A percentile compares a stretch with the other conserved stretches of the same genome.
Evolutionary conservation across 805 yeast genomes (phyloP).

Genomic region (Komagataella populi): DNA sequence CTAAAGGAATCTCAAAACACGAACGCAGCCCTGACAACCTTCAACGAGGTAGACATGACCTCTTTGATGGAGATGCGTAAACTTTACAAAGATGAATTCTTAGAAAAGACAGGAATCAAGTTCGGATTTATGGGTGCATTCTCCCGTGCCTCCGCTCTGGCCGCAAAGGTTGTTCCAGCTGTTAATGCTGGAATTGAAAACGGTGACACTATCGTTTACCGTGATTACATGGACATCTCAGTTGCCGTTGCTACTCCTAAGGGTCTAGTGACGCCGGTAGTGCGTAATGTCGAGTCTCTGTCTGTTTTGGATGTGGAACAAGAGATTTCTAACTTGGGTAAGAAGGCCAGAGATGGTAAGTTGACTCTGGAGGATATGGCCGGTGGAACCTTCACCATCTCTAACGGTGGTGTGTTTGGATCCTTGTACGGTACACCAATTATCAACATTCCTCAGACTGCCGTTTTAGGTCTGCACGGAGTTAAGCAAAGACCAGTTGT

Average conservation of each 20-base stretch:
- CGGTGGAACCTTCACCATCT: constrained; percentile 98
- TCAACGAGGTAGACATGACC: constrained; percentile 97
- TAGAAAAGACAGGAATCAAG: constrained; percentile 87
- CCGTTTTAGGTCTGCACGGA: constrained; percentile 95
- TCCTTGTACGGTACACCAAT: constrained; percentile 97
- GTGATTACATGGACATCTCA: constrained; percentile 93
- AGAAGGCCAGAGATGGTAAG: constrained; percentile 94
- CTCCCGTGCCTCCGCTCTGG: constrained; percentile 85
- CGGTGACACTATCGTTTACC: constrained; percentile 84
- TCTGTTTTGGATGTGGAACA: constrained; percentile 81
- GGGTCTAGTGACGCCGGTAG: constrained; percentile 96
- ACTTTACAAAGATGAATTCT: constrained; percentile 89
- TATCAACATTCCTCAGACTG: constrained; percentile 96
- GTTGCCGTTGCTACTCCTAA: constrained; percentile 98
- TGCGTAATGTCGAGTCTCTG: constrained; percentile 90
- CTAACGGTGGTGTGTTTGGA: constrained; percentile 98
- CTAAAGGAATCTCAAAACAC: constrained; percentile 98
- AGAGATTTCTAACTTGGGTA: constrained; percentile 71
- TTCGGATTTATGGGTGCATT: constrained; percentile 99
- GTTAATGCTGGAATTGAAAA: constrained; percentile 91
- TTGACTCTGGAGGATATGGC: constrained; percentile 96
- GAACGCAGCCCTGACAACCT: constrained; percentile 94
- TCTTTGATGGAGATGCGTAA: constrained; percentile 88
- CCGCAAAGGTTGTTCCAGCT: constrained; percentile 89
- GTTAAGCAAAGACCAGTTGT: constrained; percentile 96